These are phyloP conservation scores for Pulveroboletus sp. DNA, from an alignment of 1,284 basidiomycete genomes.

Conservation along the genomic window DNA sequence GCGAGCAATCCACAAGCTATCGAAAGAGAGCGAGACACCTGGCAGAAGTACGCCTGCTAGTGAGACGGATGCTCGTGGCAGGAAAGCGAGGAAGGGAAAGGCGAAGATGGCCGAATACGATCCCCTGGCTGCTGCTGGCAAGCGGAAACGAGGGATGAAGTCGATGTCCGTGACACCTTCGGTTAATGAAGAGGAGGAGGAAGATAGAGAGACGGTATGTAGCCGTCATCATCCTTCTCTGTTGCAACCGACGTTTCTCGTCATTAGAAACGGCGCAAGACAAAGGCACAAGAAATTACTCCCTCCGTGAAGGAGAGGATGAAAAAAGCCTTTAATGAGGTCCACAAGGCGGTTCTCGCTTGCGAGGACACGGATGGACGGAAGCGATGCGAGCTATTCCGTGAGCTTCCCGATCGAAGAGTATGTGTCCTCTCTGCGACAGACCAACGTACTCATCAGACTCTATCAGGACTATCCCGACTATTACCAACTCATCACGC, in stretches of 20 bases:
- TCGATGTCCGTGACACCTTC: conserved; percentile 77
- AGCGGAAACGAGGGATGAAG: conserved; percentile 72
- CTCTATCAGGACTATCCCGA: conserved; percentile 77
- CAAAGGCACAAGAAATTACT: conserved; percentile 50
- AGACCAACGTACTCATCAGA: neutral
- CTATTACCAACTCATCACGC: conserved; percentile 77
- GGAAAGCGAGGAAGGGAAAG: conserved; percentile 68
- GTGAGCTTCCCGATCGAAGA: conserved; percentile 72
- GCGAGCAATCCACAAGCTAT: conserved; percentile 48
- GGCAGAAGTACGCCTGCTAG: conserved; percentile 58
- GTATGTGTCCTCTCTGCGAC: conserved; percentile 32
- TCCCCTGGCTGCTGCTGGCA: conserved; percentile 43
- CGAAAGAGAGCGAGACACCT: conserved; percentile 51
- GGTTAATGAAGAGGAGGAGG: conserved; percentile 65
- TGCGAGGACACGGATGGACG: conserved; percentile 73
- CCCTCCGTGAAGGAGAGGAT: conserved; percentile 65
- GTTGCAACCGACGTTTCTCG: neutral
- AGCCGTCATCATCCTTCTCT: neutral
- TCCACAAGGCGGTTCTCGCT: conserved; percentile 74
- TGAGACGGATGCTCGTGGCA: conserved; percentile 55
- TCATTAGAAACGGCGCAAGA: conserved; percentile 77
- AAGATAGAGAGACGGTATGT: conserved; percentile 61
- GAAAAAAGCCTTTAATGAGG: conserved; percentile 83
- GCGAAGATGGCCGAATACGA: conserved; percentile 53
- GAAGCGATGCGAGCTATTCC: conserved; percentile 81